A percentile compares a stretch with the other conserved stretches of the same genome.
These are phyloP conservation scores for Vigna hirtella DNA, from an alignment of 306 rosid genomes.

Conservation along the genomic window DNA sequence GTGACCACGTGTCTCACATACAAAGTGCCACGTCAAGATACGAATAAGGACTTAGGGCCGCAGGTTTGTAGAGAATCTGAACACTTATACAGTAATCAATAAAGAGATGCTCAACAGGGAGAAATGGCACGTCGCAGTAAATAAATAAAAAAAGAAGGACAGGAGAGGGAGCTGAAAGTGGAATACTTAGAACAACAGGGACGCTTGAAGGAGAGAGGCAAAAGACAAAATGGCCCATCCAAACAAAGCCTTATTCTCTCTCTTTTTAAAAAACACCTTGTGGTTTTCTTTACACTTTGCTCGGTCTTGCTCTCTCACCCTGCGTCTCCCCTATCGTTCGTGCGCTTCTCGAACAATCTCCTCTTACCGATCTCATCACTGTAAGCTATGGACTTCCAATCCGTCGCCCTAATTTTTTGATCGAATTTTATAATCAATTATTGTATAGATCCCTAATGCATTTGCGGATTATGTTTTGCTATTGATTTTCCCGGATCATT, in stretches of 20 bases:
- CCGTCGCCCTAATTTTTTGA: constrained; percentile 41
- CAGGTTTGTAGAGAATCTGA: neutral
- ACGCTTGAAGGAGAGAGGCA: constrained; percentile 56
- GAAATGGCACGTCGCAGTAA: constrained; percentile 36
- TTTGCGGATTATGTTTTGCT: constrained; percentile 6
- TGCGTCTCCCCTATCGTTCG: constrained; percentile 52
- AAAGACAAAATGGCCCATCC: constrained; percentile 68
- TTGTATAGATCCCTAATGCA: constrained; percentile 69
- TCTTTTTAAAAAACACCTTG: constrained; percentile 50
- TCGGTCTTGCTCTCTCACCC: neutral
- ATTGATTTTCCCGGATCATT: constrained; percentile 25
- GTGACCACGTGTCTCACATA: neutral
- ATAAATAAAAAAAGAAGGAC: constrained; percentile 48
- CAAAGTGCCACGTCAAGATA: neutral
- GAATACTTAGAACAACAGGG: constrained; percentile 61
- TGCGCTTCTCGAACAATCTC: constrained; percentile 72
- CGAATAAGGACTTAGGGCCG: neutral
- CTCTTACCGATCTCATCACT: constrained; percentile 77
- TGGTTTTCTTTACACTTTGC: constrained; percentile 54
- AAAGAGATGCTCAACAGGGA: neutral
- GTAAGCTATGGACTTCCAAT: constrained; percentile 63
- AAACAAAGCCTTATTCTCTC: constrained; percentile 54
- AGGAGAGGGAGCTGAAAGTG: constrained; percentile 17
- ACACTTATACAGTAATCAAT: neutral
- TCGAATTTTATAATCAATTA: neutral